Percentiles rank a stretch among this genome's conserved stretches.
Conservation (phyloP, 768 basidiomycete species). For the Mycena venus region DNA sequence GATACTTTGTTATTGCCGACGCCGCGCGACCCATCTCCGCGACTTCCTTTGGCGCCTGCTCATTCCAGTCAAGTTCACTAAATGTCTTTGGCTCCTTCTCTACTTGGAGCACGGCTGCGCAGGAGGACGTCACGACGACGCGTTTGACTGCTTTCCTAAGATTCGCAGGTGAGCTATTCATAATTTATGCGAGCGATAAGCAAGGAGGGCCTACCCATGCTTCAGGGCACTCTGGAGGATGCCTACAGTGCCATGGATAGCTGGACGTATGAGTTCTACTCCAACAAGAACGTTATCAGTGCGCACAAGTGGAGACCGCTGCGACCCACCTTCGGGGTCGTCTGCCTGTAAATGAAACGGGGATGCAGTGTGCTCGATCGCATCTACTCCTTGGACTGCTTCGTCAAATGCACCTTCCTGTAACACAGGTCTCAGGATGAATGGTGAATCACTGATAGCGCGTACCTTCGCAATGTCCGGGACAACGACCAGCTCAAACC, state of each 20-base stretch:
- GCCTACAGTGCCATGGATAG: conserved; percentile 56
- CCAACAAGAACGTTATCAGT: background rate
- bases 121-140: conserved; percentile 72
- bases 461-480: conserved; percentile 69
- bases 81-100: conserved; percentile 45
- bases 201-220: conserved; percentile 47
- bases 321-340: conserved; percentile 54
- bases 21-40: conserved; percentile 64
- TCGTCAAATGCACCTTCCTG: conserved; percentile 73
- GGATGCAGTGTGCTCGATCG: conserved; percentile 77
- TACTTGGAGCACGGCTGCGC: conserved; percentile 57
- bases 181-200: background rate
- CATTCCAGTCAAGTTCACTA: conserved; percentile 72
- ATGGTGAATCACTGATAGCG: background rate
- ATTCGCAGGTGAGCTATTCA: background rate
- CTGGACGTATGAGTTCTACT: conserved; percentile 44
- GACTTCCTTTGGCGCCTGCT: conserved; percentile 59
- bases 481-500: conserved; percentile 76
- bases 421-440: background rate
- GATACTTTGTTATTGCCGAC: conserved; percentile 58
- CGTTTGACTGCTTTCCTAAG: conserved; percentile 59
- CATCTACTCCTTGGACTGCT: conserved; percentile 82
- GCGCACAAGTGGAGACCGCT: background rate
- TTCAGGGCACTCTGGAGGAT: conserved; percentile 55
- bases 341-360: conserved; percentile 64